phyloP scores from a whole-genome alignment of 331 rosid species.

The Quercus phellos region DNA sequence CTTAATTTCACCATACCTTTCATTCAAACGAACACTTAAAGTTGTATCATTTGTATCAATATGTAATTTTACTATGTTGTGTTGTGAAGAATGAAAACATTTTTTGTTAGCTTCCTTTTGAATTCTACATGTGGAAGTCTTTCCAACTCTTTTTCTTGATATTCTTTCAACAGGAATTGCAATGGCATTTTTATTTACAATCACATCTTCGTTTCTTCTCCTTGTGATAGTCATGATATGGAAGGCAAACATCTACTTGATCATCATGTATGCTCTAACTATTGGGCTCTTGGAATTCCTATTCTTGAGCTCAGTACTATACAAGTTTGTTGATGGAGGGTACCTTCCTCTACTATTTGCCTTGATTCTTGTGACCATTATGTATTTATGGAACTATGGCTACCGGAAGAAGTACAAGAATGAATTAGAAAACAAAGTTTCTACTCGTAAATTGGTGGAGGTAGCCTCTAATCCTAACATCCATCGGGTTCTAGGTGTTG shows the following conservation, averaged over 20 bases:
- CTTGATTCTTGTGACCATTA: conserved; percentile 31
- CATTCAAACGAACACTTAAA: no score
- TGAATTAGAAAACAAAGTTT: conserved; percentile 45
- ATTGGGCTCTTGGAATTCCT: conserved; percentile 47
- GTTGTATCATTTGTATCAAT: no score
- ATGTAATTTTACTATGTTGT: no score
- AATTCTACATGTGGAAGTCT: no score
- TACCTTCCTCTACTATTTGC: conserved; percentile 64
- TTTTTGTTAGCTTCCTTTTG: no score
- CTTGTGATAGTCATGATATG: conserved; percentile 69
- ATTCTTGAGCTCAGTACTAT: conserved; percentile 59
- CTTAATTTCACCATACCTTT: no score
- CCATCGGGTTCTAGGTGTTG: conserved; percentile 42
- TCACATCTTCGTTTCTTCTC: conserved; percentile 49
- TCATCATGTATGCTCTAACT: conserved; percentile 33
- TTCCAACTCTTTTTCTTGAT: background rate
- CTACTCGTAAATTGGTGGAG: conserved; percentile 31
- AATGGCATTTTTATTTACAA: conserved; percentile 65
- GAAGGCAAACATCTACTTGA: conserved; percentile 49
- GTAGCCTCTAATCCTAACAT: conserved; percentile 16
- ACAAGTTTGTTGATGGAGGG: conserved; percentile 66
- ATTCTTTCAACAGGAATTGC: conserved; percentile 47
- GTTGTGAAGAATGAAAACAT: no score
- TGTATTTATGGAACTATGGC: conserved; percentile 61
- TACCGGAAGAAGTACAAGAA: conserved; percentile 46